phyloP scores from a whole-genome alignment of 2,329 filamentous ascomycete genomes.

The Aspergillus ibericus region DNA sequence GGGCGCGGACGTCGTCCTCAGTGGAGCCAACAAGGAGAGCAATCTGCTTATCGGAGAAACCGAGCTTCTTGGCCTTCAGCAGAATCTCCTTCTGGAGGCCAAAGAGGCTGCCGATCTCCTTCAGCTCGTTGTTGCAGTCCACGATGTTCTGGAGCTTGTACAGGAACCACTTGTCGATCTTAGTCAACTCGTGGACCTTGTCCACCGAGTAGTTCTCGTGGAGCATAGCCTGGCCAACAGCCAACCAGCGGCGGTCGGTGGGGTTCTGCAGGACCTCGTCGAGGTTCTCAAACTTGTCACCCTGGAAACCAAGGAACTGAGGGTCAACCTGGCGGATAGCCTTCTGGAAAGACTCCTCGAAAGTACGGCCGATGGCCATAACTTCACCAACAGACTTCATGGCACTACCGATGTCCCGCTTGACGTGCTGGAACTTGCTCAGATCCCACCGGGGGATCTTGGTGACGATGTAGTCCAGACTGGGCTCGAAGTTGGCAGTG shows the following conservation, averaged over 20 bases:
- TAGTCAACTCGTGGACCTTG: constrained; percentile 86
- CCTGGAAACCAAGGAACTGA: constrained; percentile 87
- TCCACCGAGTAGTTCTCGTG: constrained; percentile 96
- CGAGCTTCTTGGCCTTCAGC: constrained; percentile 91
- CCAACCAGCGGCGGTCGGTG: constrained; percentile 94
- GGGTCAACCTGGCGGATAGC: constrained; percentile 97
- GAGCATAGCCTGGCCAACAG: constrained; percentile 95
- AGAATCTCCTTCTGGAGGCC: constrained; percentile 86
- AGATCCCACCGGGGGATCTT: constrained; percentile 99
- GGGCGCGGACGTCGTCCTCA: constrained; percentile 85
- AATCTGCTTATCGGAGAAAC: constrained; percentile 97
- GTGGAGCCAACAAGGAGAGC: constrained; percentile 78
- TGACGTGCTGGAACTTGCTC: constrained; percentile 98
- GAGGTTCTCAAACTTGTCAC: constrained; percentile 88
- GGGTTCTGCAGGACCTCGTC: constrained; percentile 89
- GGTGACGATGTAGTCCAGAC: constrained; percentile 94
- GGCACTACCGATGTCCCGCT: constrained; percentile 92
- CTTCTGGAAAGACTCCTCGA: constrained; percentile 99
- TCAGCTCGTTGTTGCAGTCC: constrained; percentile 80
- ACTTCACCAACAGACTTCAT: constrained; percentile 99
- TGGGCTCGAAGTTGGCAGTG: constrained; percentile 97
- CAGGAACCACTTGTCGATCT: constrained; percentile 99
- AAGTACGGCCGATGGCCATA: constrained; percentile 98
- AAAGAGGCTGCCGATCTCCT: constrained; percentile 78
- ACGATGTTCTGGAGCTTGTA: constrained; percentile 98